Evolutionary conservation across 257 asterid genomes (phyloP).

Genomic region (Salvia splendens): DNA sequence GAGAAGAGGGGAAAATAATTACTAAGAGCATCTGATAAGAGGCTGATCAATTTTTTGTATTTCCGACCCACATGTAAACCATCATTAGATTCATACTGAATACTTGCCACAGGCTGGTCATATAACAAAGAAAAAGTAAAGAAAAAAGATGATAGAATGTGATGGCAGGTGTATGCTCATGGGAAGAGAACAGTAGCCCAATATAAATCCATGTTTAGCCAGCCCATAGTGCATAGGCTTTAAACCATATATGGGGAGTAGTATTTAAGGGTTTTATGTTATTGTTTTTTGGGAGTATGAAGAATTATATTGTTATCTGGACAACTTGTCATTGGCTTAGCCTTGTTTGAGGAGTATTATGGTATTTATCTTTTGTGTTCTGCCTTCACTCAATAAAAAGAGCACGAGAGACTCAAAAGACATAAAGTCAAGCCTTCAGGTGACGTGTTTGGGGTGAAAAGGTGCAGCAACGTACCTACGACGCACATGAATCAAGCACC

Average conservation of each 20-base stretch:
- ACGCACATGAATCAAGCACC: not conserved
- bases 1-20: conserved; percentile 2
- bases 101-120: conserved; percentile 15
- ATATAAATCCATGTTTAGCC: too few species aligned
- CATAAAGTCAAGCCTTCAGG: not conserved
- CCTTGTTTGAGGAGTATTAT: too few species aligned
- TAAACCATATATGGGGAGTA: too few species aligned
- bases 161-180: too few species aligned
- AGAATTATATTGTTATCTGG: too few species aligned
- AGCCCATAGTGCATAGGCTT: too few species aligned
- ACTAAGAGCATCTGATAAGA: conserved; percentile 7
- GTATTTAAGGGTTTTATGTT: too few species aligned
- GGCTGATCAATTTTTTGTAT: not conserved
- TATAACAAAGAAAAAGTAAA: conserved; percentile 17
- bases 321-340: too few species aligned
- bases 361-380: too few species aligned
- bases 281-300: too few species aligned
- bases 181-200: too few species aligned
- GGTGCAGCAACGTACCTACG: not conserved
- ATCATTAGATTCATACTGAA: not conserved
- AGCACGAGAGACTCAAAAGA: not conserved
- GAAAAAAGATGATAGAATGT: too few species aligned
- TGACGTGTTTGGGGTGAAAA: not conserved
- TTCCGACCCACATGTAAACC: not conserved
- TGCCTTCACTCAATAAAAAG: not conserved